Percentiles rank a stretch among this genome's conserved stretches.
Evolutionary conservation across 441 rosid species (phyloP).

Genomic region (Metrosideros polymorpha): DNA sequence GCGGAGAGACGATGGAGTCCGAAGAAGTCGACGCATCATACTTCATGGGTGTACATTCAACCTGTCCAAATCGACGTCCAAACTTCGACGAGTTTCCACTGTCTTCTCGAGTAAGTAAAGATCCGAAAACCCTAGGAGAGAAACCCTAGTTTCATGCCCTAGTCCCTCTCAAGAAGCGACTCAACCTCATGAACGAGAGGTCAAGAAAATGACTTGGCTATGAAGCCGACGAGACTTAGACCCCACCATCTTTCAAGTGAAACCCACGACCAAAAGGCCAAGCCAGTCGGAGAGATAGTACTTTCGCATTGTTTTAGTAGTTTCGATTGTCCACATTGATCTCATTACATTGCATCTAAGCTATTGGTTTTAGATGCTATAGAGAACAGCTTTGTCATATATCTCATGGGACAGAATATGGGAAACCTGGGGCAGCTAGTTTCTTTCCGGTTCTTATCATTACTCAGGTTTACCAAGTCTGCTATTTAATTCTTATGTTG

Average conservation of each 20-base stretch:
- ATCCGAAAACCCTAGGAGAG: neutral
- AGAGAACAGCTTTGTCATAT: neutral
- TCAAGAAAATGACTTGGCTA: neutral
- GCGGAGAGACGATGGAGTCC: neutral
- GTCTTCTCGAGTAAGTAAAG: neutral
- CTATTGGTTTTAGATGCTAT: neutral
- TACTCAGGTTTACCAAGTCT: neutral
- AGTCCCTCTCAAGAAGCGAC: neutral
- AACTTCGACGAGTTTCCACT: neutral
- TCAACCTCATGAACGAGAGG: neutral
- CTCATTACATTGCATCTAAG: neutral
- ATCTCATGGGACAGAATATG: neutral
- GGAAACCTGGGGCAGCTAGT: neutral
- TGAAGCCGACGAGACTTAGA: neutral
- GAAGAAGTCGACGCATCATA: neutral
- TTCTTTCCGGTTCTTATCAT: neutral
- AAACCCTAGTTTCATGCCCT: neutral
- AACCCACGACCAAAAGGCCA: neutral
- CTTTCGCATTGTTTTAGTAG: neutral
- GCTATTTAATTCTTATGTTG: neutral
- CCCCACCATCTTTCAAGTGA: neutral
- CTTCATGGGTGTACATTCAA: neutral
- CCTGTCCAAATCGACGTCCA: neutral
- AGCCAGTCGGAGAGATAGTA: neutral
- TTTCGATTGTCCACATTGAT: neutral